These are phyloP conservation scores for Ceratobasidium sp. DNA, from an alignment of 1,284 basidiomycete genomes.

Conservation along the genomic window DNA sequence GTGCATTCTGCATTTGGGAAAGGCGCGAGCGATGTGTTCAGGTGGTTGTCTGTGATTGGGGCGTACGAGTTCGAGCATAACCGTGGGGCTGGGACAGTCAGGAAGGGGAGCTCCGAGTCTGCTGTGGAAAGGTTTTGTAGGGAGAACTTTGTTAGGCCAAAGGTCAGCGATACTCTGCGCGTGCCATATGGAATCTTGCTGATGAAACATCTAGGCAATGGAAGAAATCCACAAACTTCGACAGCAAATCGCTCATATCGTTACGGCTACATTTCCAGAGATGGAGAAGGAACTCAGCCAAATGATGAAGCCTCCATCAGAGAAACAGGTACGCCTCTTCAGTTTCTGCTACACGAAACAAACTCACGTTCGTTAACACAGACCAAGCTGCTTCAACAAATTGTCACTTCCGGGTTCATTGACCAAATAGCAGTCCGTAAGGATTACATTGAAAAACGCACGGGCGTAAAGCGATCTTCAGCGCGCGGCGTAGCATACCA, in stretches of 20 bases:
- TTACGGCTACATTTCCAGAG: slow-evolving; percentile 73
- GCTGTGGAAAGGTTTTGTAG: slow-evolving; percentile 71
- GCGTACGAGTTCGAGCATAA: slow-evolving; percentile 75
- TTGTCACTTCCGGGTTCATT: slow-evolving; percentile 90
- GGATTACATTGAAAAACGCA: slow-evolving; percentile 74
- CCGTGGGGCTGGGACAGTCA: slow-evolving; percentile 57
- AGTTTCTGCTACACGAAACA: slow-evolving; percentile 39
- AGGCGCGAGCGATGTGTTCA: slow-evolving; percentile 89
- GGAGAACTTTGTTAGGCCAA: slow-evolving; percentile 90
- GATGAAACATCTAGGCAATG: slow-evolving; percentile 76
- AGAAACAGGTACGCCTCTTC: slow-evolving; percentile 69
- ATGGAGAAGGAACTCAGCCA: slow-evolving; percentile 67
- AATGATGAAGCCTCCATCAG: slow-evolving; percentile 75
- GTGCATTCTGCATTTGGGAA: slow-evolving; percentile 83
- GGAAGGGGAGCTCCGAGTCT: slow-evolving; percentile 73
- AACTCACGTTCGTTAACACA: slow-evolving; percentile 55
- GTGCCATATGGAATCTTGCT: neutral
- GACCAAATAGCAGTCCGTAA: slow-evolving; percentile 96
- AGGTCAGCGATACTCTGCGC: slow-evolving; percentile 64
- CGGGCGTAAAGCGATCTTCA: slow-evolving; percentile 77
- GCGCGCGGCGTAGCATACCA: slow-evolving; percentile 86
- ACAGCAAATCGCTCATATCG: slow-evolving; percentile 86
- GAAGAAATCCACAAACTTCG: slow-evolving; percentile 99
- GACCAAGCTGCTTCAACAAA: slow-evolving; percentile 91
- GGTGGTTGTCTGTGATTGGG: slow-evolving; percentile 89